Conservation (phyloP, 106 monocot species). For the Acorus calamus region DNA sequence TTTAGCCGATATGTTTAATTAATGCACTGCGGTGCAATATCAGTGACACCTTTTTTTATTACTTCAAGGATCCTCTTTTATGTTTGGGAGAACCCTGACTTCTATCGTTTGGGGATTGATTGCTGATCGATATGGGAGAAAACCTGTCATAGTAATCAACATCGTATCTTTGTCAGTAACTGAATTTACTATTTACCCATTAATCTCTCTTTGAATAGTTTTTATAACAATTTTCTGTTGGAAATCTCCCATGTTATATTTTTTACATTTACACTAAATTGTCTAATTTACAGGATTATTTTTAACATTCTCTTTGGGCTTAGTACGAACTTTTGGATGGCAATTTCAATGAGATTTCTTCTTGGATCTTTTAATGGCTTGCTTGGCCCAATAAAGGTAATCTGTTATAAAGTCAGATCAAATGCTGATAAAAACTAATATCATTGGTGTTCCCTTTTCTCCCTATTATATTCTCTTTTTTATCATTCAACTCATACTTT, state of each 20-base stretch:
- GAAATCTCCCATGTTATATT: no score
- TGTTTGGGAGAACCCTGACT: constrained; percentile 81
- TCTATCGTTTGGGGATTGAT: constrained; percentile 67
- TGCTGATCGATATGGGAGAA: constrained; percentile 79
- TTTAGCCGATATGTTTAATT: background rate
- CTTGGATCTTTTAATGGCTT: constrained; percentile 81
- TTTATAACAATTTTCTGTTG: no score
- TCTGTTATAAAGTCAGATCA: no score
- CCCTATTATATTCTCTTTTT: background rate
- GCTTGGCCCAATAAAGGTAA: constrained; percentile 66
- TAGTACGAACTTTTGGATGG: constrained; percentile 83
- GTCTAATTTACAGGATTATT: constrained; percentile 35
- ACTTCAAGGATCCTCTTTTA: constrained; percentile 66
- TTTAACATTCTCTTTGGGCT: constrained; percentile 85
- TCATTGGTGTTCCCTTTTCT: no score
- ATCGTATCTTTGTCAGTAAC: constrained; percentile 54
- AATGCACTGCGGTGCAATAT: background rate
- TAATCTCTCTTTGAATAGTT: no score
- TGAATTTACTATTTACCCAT: background rate
- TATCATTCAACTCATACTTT: no score
- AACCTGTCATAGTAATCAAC: constrained; percentile 64
- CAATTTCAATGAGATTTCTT: constrained; percentile 68
- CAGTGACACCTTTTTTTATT: background rate
- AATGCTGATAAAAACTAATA: no score
- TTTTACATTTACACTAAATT: no score